A percentile compares a stretch with the other conserved stretches of the same genome.
phyloP scores from a whole-genome alignment of 495 filamentous ascomycete species.

The Penicillium goetzii region DNA sequence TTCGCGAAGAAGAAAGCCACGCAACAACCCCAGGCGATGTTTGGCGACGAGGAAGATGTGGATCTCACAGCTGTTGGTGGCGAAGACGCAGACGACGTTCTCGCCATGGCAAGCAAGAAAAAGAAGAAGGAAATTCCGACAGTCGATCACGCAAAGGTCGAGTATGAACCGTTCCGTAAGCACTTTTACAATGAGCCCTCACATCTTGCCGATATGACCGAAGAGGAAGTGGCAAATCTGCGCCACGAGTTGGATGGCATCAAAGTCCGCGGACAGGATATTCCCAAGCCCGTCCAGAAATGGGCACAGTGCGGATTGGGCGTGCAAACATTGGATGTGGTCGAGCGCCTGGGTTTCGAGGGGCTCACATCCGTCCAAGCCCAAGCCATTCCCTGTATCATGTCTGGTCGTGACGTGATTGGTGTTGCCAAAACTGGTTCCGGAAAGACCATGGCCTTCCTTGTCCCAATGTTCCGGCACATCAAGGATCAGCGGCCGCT shows the following conservation, averaged over 20 bases:
- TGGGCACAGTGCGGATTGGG: conserved; percentile 96
- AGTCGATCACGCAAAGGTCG: conserved; percentile 81
- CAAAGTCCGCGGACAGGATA: conserved; percentile 82
- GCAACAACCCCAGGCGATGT: conserved; percentile 80
- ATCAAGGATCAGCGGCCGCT: conserved; percentile 91
- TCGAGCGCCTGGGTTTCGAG: conserved; percentile 81
- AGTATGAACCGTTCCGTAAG: conserved; percentile 86
- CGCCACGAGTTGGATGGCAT: conserved; percentile 91
- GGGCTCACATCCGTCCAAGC: conserved; percentile 91
- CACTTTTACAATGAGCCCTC: conserved; percentile 91
- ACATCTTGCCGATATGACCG: conserved; percentile 82
- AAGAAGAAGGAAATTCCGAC: conserved; percentile 96
- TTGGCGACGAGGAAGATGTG: conserved; percentile 80
- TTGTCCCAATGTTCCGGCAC: conserved; percentile 95
- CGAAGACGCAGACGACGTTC: conserved; percentile 77
- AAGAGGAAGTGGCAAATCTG: conserved; percentile 79
- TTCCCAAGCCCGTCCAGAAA: conserved; percentile 91
- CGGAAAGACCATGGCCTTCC: conserved; percentile 93
- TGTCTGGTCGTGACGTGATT: conserved; percentile 95
- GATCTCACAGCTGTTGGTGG: conserved; percentile 72
- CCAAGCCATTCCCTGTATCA: conserved; percentile 92
- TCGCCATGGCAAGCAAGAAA: conserved; percentile 85
- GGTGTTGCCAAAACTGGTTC: conserved; percentile 98
- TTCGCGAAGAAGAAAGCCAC: conserved; percentile 48
- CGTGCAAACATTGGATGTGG: conserved; percentile 84